Base-by-base conservation (phyloP, 139 green algal species). In the Gonium pectorale region DNA sequence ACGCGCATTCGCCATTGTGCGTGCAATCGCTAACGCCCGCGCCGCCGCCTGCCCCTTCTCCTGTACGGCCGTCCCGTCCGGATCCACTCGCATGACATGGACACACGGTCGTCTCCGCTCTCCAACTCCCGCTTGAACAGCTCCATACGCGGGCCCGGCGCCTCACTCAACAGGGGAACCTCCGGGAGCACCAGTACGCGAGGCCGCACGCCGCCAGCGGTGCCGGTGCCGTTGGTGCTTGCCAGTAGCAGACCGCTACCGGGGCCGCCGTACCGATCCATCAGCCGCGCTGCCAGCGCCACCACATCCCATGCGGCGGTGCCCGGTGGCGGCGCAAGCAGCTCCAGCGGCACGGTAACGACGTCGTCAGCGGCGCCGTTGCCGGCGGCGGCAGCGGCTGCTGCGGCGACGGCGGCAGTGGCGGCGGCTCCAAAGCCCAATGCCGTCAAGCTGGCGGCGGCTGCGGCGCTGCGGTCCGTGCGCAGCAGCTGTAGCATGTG, bases 41-140 rank as follows among this genome's bases (percentile, higher is more conserved):
- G 38, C 38, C 38, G 37, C 15, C 29, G 27, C 29, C 27, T 15
- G 0, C 43, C 31, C 5, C 11, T 22, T 59, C 75, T 17, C 27
- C 75, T 33, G 56, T 82, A 71, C 43, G 75, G 75, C 41, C 59
- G 31, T 15, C 75, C 75, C 29, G 75, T 71, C 52, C 59, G 59
- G 27, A 82, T 43, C 59, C 59, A 82, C 13, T 82, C 75, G 15
- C 75, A 82, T 5, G 56, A 60, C 19, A 63, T 33, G 27, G 24
- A 3, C 21, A 13, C 3, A 3, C 75, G 11, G 17, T 82, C 59
- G 5, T 44, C 27, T 13, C 75, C 75, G 17, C 31, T 35, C 40
- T 72, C 75, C 52, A 81, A 11, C 40, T 62, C 19, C 17, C 24
- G 1, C 31, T 60, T 59, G 38, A 60, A 60, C 5, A 82, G 29